Percentiles rank a stretch among this genome's conserved stretches.
Evolutionary conservation across 352 stramenopile species (phyloP).

Genomic region (Lagenidium giganteum): DNA sequence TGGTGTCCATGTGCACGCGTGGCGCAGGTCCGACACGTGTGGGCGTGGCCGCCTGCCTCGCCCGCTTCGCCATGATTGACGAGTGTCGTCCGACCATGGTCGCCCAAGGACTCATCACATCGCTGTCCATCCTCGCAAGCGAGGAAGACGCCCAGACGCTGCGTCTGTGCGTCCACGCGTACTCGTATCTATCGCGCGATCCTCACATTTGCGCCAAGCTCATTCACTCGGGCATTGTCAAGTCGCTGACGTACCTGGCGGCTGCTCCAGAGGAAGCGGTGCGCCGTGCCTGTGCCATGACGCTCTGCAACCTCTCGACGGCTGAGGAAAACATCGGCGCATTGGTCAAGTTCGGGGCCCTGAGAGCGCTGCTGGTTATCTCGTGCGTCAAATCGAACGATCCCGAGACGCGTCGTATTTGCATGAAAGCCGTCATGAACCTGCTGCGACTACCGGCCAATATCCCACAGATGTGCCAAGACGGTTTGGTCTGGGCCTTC

Average conservation of each 20-base stretch:
- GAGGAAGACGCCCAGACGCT: slow-evolving; percentile 49
- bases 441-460: slow-evolving; percentile 39
- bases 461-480: slow-evolving; percentile 56
- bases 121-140: slow-evolving; percentile 42
- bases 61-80: slow-evolving; percentile 53
- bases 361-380: slow-evolving; percentile 86
- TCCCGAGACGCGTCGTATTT: slow-evolving; percentile 63
- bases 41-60: slow-evolving; percentile 57
- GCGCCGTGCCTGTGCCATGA: slow-evolving; percentile 76
- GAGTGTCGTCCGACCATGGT: slow-evolving; percentile 50
- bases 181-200: slow-evolving; percentile 52
- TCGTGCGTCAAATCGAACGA: slow-evolving; percentile 81
- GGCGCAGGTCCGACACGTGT: slow-evolving; percentile 21
- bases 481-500: slow-evolving; percentile 70
- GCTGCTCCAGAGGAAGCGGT: slow-evolving; percentile 67
- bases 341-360: slow-evolving; percentile 82
- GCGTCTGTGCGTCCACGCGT: slow-evolving; percentile 58
- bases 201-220: slow-evolving; percentile 36
- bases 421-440: slow-evolving; percentile 67
- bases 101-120: slow-evolving; percentile 35
- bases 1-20: slow-evolving; percentile 35
- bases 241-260: slow-evolving; percentile 60
- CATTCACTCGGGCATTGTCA: slow-evolving; percentile 56
- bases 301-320: slow-evolving; percentile 91
- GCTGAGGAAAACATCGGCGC: slow-evolving; percentile 85